Evolutionary conservation across 441 rosid species (phyloP), one percentile per base, ranked within the genome.

Genomic region (Isatis lusitanica): DNA sequence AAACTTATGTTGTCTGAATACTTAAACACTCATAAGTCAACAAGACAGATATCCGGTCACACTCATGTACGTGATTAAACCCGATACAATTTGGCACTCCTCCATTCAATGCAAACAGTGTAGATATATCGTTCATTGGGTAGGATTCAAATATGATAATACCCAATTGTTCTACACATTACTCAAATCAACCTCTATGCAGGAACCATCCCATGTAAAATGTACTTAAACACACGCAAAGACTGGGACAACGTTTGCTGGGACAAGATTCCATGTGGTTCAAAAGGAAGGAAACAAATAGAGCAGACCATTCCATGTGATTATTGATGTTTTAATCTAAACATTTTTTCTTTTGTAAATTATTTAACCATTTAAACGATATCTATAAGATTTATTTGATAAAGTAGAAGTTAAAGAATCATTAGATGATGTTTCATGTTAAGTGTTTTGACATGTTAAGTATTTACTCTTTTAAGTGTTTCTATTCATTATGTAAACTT

Each of bases 181-280:
- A 55, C 61, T n/a, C 39, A 55, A 44, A 64, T 64, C 44, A 33
- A 65, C 31, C 28, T 65, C 5, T 33, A 6, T 33, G 40, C 3
- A 64, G 44, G 18, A 65, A 48, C 44, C 17, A 47, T 64, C 56
- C 57, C 31, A 48, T 64, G 57, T 64, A 48, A 64, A 64, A 47
- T 33, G 18, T 48, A 17, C 28, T 47, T 65, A 17, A 11, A 8
- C 30, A 31, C 56, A 63, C 24, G 24, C 28, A 31, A 64, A 17
- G 40, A 31, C 7, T 53, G 16, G 36, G 36, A 31, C 16, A 30
- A 51, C 28, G 17, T 30, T 28, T 28, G 18, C 5, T 28, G 12
- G 39, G 17, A 55, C 61, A 55, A 56, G 40, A 31, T 8, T 33
- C 18, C 24, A 15, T 31, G 39, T n/a, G 61, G 39, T 55, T 55